Percentiles rank a stretch among this genome's conserved stretches.
Evolutionary conservation across 2,329 filamentous ascomycete species (phyloP).

Genomic region (Botrytis byssoidea): DNA sequence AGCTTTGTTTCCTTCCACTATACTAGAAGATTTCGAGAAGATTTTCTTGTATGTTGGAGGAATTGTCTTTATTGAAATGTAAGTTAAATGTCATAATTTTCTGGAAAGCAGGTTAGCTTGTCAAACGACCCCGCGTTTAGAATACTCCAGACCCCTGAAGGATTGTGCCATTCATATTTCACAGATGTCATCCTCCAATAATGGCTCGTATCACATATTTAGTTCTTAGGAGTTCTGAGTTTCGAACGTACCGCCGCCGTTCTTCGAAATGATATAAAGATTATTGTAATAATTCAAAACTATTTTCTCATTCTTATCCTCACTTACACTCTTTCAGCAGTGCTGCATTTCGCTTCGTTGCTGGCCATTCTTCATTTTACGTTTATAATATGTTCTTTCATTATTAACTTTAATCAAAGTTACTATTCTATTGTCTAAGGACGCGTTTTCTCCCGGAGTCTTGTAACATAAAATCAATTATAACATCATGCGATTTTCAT

Average conservation of each 20-base stretch:
- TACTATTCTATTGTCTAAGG: neutral
- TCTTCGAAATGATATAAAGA: neutral
- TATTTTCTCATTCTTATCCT: neutral
- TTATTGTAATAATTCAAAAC: neutral
- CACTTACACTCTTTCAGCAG: conserved; percentile 1
- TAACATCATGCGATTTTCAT: neutral
- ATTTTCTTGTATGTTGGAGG: neutral
- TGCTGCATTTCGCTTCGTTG: neutral
- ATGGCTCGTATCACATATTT: neutral
- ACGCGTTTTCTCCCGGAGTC: neutral
- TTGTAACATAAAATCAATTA: neutral
- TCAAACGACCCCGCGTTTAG: conserved; percentile 14
- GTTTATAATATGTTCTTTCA: neutral
- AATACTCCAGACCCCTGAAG: neutral
- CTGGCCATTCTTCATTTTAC: neutral
- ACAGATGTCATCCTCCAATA: neutral
- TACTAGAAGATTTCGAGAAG: neutral
- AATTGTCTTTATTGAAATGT: neutral
- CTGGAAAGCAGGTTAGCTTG: neutral
- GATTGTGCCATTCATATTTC: neutral
- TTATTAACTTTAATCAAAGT: neutral
- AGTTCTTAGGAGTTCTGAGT: neutral
- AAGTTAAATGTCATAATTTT: neutral
- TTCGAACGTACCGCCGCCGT: neutral
- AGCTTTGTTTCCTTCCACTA: neutral